phyloP scores from a whole-genome alignment of 2,329 filamentous ascomycete genomes.

The Verticillium albo-atrum region DNA sequence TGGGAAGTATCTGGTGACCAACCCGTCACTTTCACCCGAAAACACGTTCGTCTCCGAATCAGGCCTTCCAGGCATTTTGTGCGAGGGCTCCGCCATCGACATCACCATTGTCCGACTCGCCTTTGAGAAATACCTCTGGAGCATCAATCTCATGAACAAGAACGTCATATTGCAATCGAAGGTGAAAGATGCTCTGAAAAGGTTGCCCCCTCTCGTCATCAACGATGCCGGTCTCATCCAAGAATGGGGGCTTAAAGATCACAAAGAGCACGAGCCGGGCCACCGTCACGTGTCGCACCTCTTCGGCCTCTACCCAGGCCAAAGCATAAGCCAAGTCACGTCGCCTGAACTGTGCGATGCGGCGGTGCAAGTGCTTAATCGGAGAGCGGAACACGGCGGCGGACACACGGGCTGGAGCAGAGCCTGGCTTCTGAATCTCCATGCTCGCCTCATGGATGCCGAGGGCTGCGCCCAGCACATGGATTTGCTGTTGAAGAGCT shows the following conservation, averaged over 20 bases:
- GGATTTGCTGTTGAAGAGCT: conserved; percentile 6
- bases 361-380: conserved; percentile 20
- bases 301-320: conserved; percentile 39
- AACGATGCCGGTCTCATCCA: conserved; percentile 28
- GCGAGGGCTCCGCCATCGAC: conserved; percentile 42
- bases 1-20: conserved; percentile 18
- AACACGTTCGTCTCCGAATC: conserved; percentile 17
- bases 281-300: conserved; percentile 48
- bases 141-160: conserved; percentile 9
- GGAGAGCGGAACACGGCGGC: conserved; percentile 26
- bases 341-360: conserved; percentile 17
- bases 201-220: conserved; percentile 14
- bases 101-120: conserved; percentile 20
- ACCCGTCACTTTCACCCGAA: conserved; percentile 21
- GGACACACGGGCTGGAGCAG: conserved; percentile 46
- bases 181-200: conserved; percentile 2
- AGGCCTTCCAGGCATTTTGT: conserved; percentile 31
- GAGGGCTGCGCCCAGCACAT: conserved; percentile 17
- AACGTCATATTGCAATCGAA: not conserved
- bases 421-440: conserved; percentile 41
- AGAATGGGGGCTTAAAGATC: conserved; percentile 39
- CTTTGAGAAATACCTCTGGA: conserved; percentile 18
- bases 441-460: conserved; percentile 34
- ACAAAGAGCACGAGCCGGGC: conserved; percentile 36
- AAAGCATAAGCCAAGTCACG: conserved; percentile 19